These are phyloP conservation scores for Fragaria ananassa DNA, from an alignment of 306 rosid species.

Conservation along the genomic window DNA sequence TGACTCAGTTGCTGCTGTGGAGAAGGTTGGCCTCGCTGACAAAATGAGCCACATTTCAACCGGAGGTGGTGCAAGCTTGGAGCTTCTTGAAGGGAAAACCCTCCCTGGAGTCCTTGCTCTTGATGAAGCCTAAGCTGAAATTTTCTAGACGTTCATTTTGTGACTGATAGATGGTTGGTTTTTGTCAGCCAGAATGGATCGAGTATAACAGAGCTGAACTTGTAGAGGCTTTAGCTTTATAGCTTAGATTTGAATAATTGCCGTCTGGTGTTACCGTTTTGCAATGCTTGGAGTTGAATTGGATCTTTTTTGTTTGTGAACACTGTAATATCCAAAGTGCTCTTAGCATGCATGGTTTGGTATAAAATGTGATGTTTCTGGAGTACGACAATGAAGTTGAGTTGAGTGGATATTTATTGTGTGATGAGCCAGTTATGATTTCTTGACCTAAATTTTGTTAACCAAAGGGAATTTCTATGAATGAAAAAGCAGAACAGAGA, in stretches of 20 bases:
- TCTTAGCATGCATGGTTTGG: background rate
- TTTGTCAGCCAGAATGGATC: conserved; percentile 36
- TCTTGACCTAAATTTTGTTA: background rate
- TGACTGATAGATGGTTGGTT: conserved; percentile 37
- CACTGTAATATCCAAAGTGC: background rate
- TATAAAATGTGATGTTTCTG: conserved; percentile 3
- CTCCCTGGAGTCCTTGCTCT: conserved; percentile 98
- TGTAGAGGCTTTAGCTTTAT: conserved; percentile 34
- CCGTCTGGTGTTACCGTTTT: background rate
- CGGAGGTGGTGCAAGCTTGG: conserved; percentile 98
- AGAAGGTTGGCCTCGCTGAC: conserved; percentile 86
- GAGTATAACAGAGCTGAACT: conserved; percentile 26
- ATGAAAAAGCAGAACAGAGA: background rate
- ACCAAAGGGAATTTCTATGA: background rate
- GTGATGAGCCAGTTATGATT: background rate
- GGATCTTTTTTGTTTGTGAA: background rate
- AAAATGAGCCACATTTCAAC: conserved; percentile 99
- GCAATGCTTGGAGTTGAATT: background rate
- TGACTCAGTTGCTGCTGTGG: conserved; percentile 96
- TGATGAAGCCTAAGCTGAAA: conserved; percentile 55
- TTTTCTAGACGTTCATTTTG: conserved; percentile 16
- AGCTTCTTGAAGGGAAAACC: conserved; percentile 93
- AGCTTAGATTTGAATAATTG: conserved; percentile 18
- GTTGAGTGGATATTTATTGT: background rate
- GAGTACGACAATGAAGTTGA: background rate